Percentiles rank a stretch among this genome's conserved stretches.
Conservation (phyloP, 2,329 filamentous ascomycete species). For the Fusarium mangiferae region DNA sequence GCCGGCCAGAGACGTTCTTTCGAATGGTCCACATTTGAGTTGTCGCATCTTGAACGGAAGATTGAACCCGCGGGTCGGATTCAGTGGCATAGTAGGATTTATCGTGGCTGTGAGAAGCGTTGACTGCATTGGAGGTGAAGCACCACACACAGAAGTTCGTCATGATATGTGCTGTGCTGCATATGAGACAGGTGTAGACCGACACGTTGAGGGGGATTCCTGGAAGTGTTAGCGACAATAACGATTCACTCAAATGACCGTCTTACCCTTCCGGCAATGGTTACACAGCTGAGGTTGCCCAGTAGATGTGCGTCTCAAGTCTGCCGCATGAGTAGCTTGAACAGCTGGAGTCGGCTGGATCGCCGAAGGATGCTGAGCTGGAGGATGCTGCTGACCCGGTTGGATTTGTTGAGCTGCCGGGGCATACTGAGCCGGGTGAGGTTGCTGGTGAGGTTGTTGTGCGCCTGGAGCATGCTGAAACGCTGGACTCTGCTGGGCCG, state of each 20-base stretch:
- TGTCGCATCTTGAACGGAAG: slow-evolving; percentile 24
- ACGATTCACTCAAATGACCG: fast-evolving
- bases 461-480: background rate
- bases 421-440: background rate
- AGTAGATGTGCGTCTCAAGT: slow-evolving; percentile 11
- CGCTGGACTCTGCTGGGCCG: background rate
- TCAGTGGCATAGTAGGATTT: slow-evolving; percentile 42
- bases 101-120: slow-evolving; percentile 40
- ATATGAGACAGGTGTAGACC: slow-evolving; percentile 43
- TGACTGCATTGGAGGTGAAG: slow-evolving; percentile 40
- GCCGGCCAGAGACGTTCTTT: slow-evolving; percentile 41
- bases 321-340: background rate
- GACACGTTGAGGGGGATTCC: slow-evolving; percentile 41
- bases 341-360: background rate
- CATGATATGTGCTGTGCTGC: slow-evolving; percentile 36
- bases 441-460: background rate
- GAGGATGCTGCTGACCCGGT: background rate
- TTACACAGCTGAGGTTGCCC: slow-evolving; percentile 18
- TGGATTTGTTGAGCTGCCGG: background rate
- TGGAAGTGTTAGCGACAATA: background rate
- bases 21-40: slow-evolving; percentile 39
- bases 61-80: slow-evolving; percentile 39
- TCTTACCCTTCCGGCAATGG: slow-evolving; percentile 38
- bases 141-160: slow-evolving; percentile 45
- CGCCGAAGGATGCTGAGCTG: background rate